Evolutionary conservation across 2,329 filamentous ascomycete species (phyloP).

Genomic region (Mycosphaerelloides madeirae): DNA sequence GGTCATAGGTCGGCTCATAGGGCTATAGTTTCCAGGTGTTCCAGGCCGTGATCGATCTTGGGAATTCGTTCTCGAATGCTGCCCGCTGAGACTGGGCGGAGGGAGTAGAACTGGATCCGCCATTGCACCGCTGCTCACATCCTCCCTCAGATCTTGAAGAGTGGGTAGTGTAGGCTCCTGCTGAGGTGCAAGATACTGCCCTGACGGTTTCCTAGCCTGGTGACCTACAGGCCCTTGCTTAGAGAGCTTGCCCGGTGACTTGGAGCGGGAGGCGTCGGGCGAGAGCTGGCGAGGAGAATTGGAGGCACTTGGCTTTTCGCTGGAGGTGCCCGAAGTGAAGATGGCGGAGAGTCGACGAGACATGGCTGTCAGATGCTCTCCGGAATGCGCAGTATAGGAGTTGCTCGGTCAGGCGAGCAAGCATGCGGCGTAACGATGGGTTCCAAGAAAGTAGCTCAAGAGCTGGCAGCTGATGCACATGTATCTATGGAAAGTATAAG

Average conservation of each 20-base stretch:
- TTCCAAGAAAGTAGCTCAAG: not conserved
- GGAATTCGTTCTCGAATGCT: constrained; percentile 17
- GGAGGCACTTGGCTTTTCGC: constrained; percentile 14
- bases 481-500: not conserved
- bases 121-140: constrained; percentile 6
- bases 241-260: constrained; percentile 19
- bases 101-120: constrained; percentile 15
- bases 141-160: constrained; percentile 21
- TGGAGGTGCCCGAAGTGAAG: constrained; percentile 14
- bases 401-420: not conserved
- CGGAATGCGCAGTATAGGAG: not conserved
- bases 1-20: constrained; percentile 20
- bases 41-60: constrained; percentile 19
- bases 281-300: constrained; percentile 14
- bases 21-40: constrained; percentile 15
- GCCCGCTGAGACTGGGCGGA: constrained; percentile 14
- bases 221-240: constrained; percentile 19
- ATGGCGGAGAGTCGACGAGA: constrained; percentile 21
- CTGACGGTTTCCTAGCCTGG: constrained; percentile 13
- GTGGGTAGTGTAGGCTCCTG: constrained; percentile 17
- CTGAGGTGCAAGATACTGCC: constrained; percentile 13
- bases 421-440: not conserved
- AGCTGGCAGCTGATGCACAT: not conserved
- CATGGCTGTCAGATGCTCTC: constrained; percentile 9
- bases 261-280: constrained; percentile 15